Percentiles rank a stretch among this genome's conserved stretches.
Evolutionary conservation across 495 filamentous ascomycete genomes (phyloP).

Genomic region (Elaphomyces granulatus): DNA sequence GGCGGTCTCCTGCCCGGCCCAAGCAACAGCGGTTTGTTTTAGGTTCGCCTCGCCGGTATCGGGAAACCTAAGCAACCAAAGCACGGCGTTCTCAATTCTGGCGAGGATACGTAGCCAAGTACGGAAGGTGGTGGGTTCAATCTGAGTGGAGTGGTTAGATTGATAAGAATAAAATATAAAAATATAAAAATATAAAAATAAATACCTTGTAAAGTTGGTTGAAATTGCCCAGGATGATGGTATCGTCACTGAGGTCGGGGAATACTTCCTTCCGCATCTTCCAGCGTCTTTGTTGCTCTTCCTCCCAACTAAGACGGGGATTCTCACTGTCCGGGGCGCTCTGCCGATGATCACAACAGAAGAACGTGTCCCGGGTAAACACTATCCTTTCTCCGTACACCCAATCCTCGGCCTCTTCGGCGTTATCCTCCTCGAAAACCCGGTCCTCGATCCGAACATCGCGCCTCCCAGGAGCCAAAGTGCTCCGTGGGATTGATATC

Average conservation of each 20-base stretch:
- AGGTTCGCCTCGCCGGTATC: constrained; percentile 84
- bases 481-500: constrained; percentile 70
- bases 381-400: constrained; percentile 96
- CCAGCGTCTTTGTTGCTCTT: constrained; percentile 77
- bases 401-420: constrained; percentile 56
- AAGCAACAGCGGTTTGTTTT: constrained; percentile 58
- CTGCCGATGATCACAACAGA: constrained; percentile 95
- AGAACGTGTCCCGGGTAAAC: constrained; percentile 90
- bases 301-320: constrained; percentile 55
- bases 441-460: constrained; percentile 63
- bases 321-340: constrained; percentile 68
- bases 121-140: constrained; percentile 93
- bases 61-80: constrained; percentile 95
- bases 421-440: constrained; percentile 51
- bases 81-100: constrained; percentile 70
- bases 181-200: constrained; percentile 1
- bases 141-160: constrained; percentile 36
- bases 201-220: constrained; percentile 97
- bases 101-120: constrained; percentile 91
- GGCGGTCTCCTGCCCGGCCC: constrained; percentile 78
- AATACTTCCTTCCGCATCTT: constrained; percentile 92
- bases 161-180: not conserved
- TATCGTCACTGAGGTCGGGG: constrained; percentile 65
- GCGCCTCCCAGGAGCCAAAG: constrained; percentile 60
- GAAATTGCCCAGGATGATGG: constrained; percentile 92